phyloP scores from a whole-genome alignment of 306 rosid genomes.

The Malus sieversii region DNA sequence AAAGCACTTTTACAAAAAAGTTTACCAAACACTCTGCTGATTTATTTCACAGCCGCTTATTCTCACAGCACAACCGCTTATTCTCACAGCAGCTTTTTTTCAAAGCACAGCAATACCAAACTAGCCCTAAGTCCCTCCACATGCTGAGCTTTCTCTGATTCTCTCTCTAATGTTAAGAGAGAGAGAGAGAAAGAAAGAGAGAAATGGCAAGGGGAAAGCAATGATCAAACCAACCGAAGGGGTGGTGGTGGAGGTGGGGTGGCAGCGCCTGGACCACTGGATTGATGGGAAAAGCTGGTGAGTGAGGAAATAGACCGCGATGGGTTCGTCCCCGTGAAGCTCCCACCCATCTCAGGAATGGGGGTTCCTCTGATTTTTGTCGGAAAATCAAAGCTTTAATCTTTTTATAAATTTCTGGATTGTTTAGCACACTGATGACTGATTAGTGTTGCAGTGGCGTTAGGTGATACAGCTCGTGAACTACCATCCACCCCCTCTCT shows the following conservation, averaged over 20 bases:
- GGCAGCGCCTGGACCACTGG: slow-evolving; percentile 34
- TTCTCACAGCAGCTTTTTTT: too few relatives aligned
- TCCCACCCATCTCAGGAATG: slow-evolving; percentile 38
- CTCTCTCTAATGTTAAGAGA: slow-evolving; percentile 2
- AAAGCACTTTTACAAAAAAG: too few relatives aligned
- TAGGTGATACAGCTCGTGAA: slow-evolving; percentile 39
- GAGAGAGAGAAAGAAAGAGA: background rate
- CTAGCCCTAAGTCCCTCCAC: background rate
- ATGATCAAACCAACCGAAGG: slow-evolving; percentile 3
- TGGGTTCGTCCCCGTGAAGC: slow-evolving; percentile 66
- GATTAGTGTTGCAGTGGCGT: slow-evolving; percentile 25
- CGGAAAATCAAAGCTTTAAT: background rate
- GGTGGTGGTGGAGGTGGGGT: slow-evolving; percentile 24
- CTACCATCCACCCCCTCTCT: background rate
- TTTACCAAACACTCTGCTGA: too few relatives aligned
- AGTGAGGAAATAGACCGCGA: slow-evolving; percentile 45
- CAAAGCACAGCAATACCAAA: too few relatives aligned
- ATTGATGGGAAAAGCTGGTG: slow-evolving; percentile 21
- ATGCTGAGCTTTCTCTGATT: background rate
- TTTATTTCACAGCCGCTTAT: too few relatives aligned
- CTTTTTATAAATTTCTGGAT: background rate
- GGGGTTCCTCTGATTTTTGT: slow-evolving; percentile 9
- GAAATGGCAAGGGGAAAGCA: background rate
- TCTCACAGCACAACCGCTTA: too few relatives aligned
- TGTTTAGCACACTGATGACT: background rate